Evolutionary conservation across 352 stramenopile species (phyloP), one percentile per base, ranked within the genome.

Genomic region (Pseudoperonospora humuli): DNA sequence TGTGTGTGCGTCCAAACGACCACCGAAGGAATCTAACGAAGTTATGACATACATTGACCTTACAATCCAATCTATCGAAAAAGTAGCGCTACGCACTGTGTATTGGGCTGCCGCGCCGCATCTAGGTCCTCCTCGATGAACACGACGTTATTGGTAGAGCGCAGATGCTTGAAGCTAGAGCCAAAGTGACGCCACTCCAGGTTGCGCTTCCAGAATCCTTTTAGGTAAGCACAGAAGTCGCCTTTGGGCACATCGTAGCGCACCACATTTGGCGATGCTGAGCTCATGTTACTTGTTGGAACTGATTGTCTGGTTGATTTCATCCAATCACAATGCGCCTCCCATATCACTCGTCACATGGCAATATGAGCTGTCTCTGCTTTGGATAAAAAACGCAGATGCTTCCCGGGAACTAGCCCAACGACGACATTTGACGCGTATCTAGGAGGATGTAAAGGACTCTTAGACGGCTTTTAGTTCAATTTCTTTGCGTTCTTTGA

Each of bases 161-260:
- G 77, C 42, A 90, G 32, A 54, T 87, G 75, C 64, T 84, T 77
- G 61, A 87, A 90, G 29, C 68, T 82, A 21, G 46, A 50, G 15
- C 77, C 77, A 45, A 90, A 90, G 55, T 83, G 71, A 6, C 67
- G 67, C 77, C 77, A 90, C 55, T 90, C 75, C 18, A 90, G 55
- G 35, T 86, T 90, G 42, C 77, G 70, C 60, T 90, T 90, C 77
- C 77, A 90, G 47, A 79, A 85, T 1, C 77, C 77, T 38, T 85
- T 77, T 7, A 90, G 59, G 41, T 82, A 90, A 31, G 63, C 38
- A 40, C 63, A 71, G 19, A 90, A 83, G 62, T 90, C 77, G 27
- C 64, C 75, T 36, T 70, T 58, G 10, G 73, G 67, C 39, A 90
- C 67, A 19, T 74, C 62, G 45, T 74, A 86, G 49, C 74, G 60